These are phyloP conservation scores for Calonectria multiphialidica DNA, from an alignment of 2,329 filamentous ascomycete genomes.

Conservation along the genomic window DNA sequence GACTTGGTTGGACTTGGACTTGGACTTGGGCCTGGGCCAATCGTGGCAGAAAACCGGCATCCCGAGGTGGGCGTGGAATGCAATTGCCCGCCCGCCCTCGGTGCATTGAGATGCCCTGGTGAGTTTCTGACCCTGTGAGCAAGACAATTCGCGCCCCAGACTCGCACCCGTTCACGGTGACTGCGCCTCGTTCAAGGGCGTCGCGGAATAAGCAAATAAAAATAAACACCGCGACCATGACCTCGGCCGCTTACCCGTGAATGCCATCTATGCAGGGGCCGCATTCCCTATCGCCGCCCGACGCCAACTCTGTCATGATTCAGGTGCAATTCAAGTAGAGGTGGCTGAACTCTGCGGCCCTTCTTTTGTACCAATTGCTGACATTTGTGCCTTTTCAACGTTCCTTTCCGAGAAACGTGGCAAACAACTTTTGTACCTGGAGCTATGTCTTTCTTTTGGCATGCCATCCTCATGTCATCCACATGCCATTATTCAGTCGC, in stretches of 20 bases:
- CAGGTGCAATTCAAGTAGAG: background rate
- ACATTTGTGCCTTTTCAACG: background rate
- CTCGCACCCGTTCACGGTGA: background rate
- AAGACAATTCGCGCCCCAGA: background rate
- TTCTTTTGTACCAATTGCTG: background rate
- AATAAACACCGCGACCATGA: background rate
- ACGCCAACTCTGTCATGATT: constrained; percentile 3
- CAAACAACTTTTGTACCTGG: constrained; percentile 14
- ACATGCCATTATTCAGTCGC: background rate
- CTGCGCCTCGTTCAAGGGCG: background rate
- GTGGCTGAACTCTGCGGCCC: background rate
- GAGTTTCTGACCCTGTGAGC: background rate
- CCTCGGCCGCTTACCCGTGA: background rate
- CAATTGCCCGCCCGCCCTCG: background rate
- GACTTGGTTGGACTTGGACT: background rate
- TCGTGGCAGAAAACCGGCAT: background rate
- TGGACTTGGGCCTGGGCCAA: background rate
- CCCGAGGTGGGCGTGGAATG: background rate
- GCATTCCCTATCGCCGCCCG: background rate
- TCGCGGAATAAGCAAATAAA: background rate
- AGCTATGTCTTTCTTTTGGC: background rate
- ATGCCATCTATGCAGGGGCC: background rate
- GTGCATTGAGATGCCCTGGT: background rate
- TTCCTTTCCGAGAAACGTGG: constrained; percentile 2
- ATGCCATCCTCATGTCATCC: background rate